Evolutionary conservation across 495 filamentous ascomycete genomes (phyloP).

Genomic region (Neurospora tetrasperma): DNA sequence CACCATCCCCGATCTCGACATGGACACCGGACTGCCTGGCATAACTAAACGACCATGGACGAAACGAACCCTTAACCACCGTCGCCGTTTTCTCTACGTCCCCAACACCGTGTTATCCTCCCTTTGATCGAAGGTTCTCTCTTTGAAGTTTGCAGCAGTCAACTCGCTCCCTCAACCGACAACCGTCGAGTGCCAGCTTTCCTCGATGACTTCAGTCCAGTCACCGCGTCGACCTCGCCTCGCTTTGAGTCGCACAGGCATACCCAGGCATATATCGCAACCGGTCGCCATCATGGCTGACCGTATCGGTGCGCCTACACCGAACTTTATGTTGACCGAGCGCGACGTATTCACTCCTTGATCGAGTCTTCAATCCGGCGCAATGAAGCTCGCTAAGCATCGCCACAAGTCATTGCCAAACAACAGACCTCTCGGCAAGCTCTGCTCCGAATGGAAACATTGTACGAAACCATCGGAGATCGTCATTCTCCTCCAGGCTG

Average conservation of each 20-base stretch:
- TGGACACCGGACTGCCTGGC: background rate
- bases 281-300: background rate
- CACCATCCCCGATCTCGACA: background rate
- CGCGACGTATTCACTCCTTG: background rate
- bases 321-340: background rate
- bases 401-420: background rate
- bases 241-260: background rate
- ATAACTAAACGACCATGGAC: background rate
- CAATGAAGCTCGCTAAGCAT: background rate
- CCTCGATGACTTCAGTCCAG: background rate
- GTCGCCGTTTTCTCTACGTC: background rate
- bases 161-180: background rate
- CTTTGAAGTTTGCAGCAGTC: background rate
- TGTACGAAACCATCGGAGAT: too few species aligned
- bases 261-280: background rate
- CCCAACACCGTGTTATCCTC: background rate
- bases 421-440: background rate
- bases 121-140: background rate
- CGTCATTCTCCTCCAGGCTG: too few species aligned
- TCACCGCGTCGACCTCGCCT: background rate
- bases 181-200: background rate
- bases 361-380: background rate
- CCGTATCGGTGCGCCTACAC: background rate
- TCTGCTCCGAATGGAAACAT: too few species aligned
- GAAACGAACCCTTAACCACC: background rate